A percentile compares a stretch with the other conserved stretches of the same genome.
phyloP scores from a whole-genome alignment of 345 rosid species.

The Pugionium cornutum region DNA sequence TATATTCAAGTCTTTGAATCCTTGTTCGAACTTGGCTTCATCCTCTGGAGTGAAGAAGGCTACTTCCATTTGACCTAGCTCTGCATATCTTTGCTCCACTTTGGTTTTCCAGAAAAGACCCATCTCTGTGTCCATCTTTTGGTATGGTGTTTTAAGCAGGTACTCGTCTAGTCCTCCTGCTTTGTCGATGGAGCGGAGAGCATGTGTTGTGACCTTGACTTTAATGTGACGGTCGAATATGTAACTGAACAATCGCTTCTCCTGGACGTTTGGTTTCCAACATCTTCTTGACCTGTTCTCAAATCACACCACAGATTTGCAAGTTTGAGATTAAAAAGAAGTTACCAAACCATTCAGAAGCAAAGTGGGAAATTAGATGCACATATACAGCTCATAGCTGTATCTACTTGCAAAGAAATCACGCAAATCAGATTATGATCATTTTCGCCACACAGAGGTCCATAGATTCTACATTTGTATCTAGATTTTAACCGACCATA shows the following conservation, averaged over 20 bases:
- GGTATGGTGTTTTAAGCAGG: slow-evolving; percentile 87
- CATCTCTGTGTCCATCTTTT: slow-evolving; percentile 91
- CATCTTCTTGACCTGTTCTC: slow-evolving; percentile 63
- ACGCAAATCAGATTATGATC: neutral
- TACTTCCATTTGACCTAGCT: slow-evolving; percentile 74
- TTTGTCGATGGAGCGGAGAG: slow-evolving; percentile 96
- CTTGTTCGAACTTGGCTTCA: slow-evolving; percentile 74
- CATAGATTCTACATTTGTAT: neutral
- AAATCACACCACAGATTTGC: slow-evolving; percentile 17
- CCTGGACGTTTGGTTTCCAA: slow-evolving; percentile 96
- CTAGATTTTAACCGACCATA: neutral
- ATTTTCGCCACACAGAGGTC: neutral
- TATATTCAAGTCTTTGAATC: slow-evolving; percentile 70
- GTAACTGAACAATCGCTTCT: slow-evolving; percentile 90
- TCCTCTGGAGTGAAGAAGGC: slow-evolving; percentile 74
- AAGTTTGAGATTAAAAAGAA: slow-evolving; percentile 14
- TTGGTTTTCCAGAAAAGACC: slow-evolving; percentile 91
- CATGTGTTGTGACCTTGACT: slow-evolving; percentile 88
- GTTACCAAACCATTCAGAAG: slow-evolving; percentile 16
- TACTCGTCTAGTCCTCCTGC: slow-evolving; percentile 99
- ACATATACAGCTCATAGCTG: neutral
- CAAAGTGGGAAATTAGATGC: neutral
- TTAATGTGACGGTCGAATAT: slow-evolving; percentile 84
- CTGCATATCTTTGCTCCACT: slow-evolving; percentile 83
- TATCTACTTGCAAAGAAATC: slow-evolving; percentile 6